Conservation (phyloP, 2,329 filamentous ascomycete genomes). For the Dactylellina cionopaga region DNA sequence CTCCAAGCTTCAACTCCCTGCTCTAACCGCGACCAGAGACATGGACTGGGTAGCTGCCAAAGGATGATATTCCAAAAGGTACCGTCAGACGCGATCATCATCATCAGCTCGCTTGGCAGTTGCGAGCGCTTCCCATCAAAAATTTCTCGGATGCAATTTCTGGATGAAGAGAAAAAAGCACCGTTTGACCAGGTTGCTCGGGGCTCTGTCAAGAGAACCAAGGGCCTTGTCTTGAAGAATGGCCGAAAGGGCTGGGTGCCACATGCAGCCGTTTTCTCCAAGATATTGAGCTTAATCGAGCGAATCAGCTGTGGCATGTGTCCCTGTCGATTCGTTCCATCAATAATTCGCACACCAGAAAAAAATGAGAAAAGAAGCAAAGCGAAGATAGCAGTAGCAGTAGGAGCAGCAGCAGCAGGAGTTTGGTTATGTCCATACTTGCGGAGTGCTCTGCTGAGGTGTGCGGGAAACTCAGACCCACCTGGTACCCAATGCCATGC, state of each 20-base stretch:
- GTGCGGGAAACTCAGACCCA: too few species aligned
- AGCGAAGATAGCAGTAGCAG: too few species aligned
- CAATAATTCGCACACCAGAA: too few species aligned
- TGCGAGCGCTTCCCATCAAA: slow-evolving; percentile 5
- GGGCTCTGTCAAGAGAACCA: not conserved
- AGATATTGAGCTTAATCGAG: slow-evolving; percentile 16
- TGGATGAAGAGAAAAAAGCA: not conserved
- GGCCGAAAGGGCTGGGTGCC: not conserved
- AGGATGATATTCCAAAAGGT: not conserved
- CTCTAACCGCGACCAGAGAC: slow-evolving; percentile 28
- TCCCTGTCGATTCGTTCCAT: slow-evolving; percentile 20
- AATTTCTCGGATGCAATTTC: slow-evolving; percentile 13
- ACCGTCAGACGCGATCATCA: slow-evolving; percentile 11
- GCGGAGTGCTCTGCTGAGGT: too few species aligned
- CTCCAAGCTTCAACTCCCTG: slow-evolving; percentile 25
- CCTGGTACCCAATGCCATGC: too few species aligned
- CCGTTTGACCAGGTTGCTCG: not conserved
- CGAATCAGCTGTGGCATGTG: slow-evolving; percentile 25
- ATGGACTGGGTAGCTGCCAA: slow-evolving; percentile 6
- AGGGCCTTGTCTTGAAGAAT: not conserved
- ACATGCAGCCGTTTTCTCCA: slow-evolving; percentile 46
- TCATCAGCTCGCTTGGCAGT: slow-evolving; percentile 30
- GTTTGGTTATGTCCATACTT: too few species aligned
- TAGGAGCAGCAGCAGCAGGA: too few species aligned
- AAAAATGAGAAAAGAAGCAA: too few species aligned